Conservation (phyloP, 305 asterid species). For the Stenogyne calaminthoides region DNA sequence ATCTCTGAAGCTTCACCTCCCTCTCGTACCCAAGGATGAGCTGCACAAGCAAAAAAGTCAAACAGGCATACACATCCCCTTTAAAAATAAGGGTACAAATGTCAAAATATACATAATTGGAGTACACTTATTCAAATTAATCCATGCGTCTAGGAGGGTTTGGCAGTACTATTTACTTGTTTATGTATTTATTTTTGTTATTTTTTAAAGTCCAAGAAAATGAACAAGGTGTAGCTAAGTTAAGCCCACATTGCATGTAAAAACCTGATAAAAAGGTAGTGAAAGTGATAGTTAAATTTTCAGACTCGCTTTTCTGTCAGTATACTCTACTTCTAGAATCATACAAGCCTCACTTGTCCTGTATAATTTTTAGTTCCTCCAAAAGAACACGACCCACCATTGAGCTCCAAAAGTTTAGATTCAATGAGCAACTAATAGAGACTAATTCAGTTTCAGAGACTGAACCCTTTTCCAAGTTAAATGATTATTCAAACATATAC, state of each 20-base stretch:
- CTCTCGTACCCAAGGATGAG: constrained; percentile 98
- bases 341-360: no score
- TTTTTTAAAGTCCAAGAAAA: neutral
- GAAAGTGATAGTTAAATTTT: neutral
- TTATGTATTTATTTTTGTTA: neutral
- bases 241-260: neutral
- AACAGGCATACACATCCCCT: no score
- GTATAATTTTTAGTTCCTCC: neutral
- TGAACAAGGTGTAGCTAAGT: neutral
- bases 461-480: neutral
- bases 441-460: neutral
- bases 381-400: neutral
- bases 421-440: neutral
- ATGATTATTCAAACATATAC: neutral
- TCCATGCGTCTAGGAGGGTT: neutral
- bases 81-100: neutral
- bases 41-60: constrained; percentile 46
- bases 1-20: constrained; percentile 99
- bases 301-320: neutral
- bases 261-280: neutral
- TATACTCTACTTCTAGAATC: no score
- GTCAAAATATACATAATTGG: neutral
- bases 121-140: neutral
- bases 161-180: neutral
- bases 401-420: neutral